Evolutionary conservation across 495 filamentous ascomycete genomes (phyloP).

Genomic region (Penicillium manginii): DNA sequence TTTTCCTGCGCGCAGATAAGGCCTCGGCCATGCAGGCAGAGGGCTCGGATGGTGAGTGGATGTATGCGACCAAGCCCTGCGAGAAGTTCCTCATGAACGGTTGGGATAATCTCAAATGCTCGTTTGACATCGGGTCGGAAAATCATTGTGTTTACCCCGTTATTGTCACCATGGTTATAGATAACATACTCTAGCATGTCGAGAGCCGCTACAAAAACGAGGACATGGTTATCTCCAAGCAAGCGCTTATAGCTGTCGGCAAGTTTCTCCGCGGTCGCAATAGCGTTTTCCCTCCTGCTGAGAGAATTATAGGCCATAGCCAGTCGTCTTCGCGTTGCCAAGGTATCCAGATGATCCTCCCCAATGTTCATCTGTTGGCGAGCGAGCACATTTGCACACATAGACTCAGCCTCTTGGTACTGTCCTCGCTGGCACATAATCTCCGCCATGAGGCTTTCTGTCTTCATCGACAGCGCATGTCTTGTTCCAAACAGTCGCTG

Average conservation of each 20-base stretch:
- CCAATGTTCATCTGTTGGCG: conserved; percentile 45
- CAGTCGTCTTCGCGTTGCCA: conserved; percentile 39
- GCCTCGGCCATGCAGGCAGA: conserved; percentile 30
- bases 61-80: conserved; percentile 27
- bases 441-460: conserved; percentile 39
- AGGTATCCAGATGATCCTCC: conserved; percentile 40
- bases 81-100: conserved; percentile 29
- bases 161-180: conserved; percentile 22
- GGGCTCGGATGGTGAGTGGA: conserved; percentile 32
- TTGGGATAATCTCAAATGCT: conserved; percentile 19
- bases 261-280: conserved; percentile 32
- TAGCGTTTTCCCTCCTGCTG: conserved; percentile 28
- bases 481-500: conserved; percentile 36
- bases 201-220: conserved; percentile 25
- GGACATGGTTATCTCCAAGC: conserved; percentile 39
- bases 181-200: conserved; percentile 33
- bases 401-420: conserved; percentile 37
- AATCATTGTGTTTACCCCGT: not conserved
- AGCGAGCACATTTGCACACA: conserved; percentile 41
- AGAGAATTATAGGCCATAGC: conserved; percentile 30
- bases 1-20: conserved; percentile 25
- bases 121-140: conserved; percentile 23
- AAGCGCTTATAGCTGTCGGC: conserved; percentile 27
- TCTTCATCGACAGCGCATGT: conserved; percentile 39
- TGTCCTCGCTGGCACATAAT: conserved; percentile 33